Base-by-base conservation (phyloP, 2,329 filamentous ascomycete species). In the Phaeoacremonium minimum region DNA sequence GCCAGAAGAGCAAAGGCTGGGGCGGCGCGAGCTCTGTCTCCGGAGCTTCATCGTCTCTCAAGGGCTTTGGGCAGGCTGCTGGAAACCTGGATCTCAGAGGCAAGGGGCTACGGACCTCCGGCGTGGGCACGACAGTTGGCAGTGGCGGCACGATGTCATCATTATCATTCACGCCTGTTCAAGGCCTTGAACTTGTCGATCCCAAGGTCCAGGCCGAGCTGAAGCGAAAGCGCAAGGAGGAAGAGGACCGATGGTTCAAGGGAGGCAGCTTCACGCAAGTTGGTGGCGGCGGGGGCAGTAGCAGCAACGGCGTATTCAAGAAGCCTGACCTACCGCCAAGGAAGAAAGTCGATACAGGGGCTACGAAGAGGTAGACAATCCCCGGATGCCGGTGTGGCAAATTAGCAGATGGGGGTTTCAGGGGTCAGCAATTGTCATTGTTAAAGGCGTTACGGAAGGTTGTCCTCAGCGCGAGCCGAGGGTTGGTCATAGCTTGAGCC, bases 201-300 rank as follows among this genome's bases (percentile, higher is more conserved):
- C 93, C 93, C 15, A 95, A 93, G 68, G 79, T 86, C 39, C 82
- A 89, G 49, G 86, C 87, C 7, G 89, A 96, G 66, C 75, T 95
- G 58, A 89, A 77, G 55, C 77, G 88, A 50, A 97, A 97, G 69
- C 73, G 89, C 45, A 94, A 95, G 58, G 90, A 88, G 1, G 93
- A 97, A 46, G 88, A 95, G 57, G 91, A 97, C 56, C 74, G 88
- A 26, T 98, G 89, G 84, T 98, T 98, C 70, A 95, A 93, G 62
- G 87, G 88, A 32, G 93, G 93, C n/a, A 90, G 87, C 0, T 98
- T 98, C 55, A 96, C 93, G 7, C 90, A 96, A 59, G 77, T 95
- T 38, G 80, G 80, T 8, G 66, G 67, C 12, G 59, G 63, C 28
- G 50, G 44, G 14, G 48, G 47, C 32, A 49, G 43, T 32, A 44